Percentiles rank a stretch among this genome's conserved stretches.
phyloP scores from a whole-genome alignment of 805 yeast genomes.

The Brettanomyces anomalus region DNA sequence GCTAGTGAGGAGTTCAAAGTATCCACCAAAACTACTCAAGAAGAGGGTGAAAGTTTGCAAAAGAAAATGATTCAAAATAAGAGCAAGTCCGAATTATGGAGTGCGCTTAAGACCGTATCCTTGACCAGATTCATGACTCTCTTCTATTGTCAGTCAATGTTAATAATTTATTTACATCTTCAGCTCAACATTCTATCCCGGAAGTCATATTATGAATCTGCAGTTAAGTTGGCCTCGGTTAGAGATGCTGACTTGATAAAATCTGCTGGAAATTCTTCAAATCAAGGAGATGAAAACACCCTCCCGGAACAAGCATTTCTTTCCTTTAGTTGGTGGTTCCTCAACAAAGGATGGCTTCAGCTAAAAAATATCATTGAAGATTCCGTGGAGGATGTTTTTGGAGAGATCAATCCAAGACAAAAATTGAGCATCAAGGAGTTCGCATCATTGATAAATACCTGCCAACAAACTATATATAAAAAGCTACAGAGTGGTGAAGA shows the following conservation, averaged over 20 bases:
- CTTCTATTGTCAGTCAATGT: slow-evolving; percentile 56
- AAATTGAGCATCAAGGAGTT: slow-evolving; percentile 60
- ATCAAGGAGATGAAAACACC: slow-evolving; percentile 20
- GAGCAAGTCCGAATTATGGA: slow-evolving; percentile 71
- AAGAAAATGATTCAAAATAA: slow-evolving; percentile 14
- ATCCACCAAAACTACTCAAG: neutral
- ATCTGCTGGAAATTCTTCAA: slow-evolving; percentile 9
- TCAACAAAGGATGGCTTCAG: slow-evolving; percentile 74
- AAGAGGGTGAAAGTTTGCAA: neutral
- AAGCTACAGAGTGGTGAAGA: slow-evolving; percentile 4
- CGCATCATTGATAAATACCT: slow-evolving; percentile 31
- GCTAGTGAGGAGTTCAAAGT: slow-evolving; percentile 1
- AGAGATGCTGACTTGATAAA: slow-evolving; percentile 6
- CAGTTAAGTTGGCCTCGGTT: slow-evolving; percentile 57
- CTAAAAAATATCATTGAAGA: slow-evolving; percentile 44
- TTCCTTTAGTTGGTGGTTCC: slow-evolving; percentile 88
- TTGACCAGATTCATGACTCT: slow-evolving; percentile 65
- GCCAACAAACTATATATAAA: slow-evolving; percentile 23
- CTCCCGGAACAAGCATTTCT: slow-evolving; percentile 74
- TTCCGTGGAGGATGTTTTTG: slow-evolving; percentile 53
- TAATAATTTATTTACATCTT: slow-evolving; percentile 71
- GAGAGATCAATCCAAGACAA: slow-evolving; percentile 59
- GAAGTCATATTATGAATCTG: slow-evolving; percentile 72
- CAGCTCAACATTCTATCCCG: slow-evolving; percentile 87
- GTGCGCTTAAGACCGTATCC: slow-evolving; percentile 65